These are phyloP conservation scores for Raffaelea ambrosiae DNA, from an alignment of 2,329 filamentous ascomycete genomes.

Conservation along the genomic window DNA sequence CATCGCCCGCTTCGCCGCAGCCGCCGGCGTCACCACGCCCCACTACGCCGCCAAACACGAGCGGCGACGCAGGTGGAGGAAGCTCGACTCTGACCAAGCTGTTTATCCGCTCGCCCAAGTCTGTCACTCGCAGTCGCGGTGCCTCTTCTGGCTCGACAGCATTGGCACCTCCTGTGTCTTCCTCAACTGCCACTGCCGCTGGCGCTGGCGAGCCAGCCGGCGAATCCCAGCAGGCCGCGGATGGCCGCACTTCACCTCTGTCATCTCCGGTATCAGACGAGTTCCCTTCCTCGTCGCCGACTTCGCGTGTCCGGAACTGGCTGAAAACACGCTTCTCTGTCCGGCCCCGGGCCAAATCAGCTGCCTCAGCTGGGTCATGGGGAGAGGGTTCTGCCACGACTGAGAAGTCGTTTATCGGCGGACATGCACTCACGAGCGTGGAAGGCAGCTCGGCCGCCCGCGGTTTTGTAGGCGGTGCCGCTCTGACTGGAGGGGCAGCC, in stretches of 20 bases:
- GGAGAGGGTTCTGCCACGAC: neutral
- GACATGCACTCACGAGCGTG: constrained; percentile 24
- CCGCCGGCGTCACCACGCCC: neutral
- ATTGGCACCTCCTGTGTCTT: neutral
- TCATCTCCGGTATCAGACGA: constrained; percentile 7
- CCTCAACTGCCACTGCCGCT: neutral
- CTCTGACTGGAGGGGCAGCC: neutral
- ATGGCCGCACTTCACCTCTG: no score
- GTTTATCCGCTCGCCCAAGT: constrained; percentile 6
- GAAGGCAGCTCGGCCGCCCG: constrained; percentile 9
- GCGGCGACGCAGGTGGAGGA: constrained; percentile 3
- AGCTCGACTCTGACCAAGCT: constrained; percentile 6
- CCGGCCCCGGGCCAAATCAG: constrained; percentile 21
- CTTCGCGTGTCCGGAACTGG: constrained; percentile 30
- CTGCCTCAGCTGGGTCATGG: constrained; percentile 6
- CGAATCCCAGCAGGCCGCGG: no score
- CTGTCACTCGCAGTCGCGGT: neutral
- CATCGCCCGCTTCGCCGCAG: neutral
- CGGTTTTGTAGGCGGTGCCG: neutral
- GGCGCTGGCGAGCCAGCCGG: neutral
- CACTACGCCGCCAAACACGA: constrained; percentile 4
- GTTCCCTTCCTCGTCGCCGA: constrained; percentile 14
- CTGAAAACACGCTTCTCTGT: constrained; percentile 29
- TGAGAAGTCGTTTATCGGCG: constrained; percentile 29
- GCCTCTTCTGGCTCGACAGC: neutral